Percentiles rank a stretch among this genome's conserved stretches.
Evolutionary conservation across 148 eudicot species (phyloP).

Genomic region (Persicaria maculosa): DNA sequence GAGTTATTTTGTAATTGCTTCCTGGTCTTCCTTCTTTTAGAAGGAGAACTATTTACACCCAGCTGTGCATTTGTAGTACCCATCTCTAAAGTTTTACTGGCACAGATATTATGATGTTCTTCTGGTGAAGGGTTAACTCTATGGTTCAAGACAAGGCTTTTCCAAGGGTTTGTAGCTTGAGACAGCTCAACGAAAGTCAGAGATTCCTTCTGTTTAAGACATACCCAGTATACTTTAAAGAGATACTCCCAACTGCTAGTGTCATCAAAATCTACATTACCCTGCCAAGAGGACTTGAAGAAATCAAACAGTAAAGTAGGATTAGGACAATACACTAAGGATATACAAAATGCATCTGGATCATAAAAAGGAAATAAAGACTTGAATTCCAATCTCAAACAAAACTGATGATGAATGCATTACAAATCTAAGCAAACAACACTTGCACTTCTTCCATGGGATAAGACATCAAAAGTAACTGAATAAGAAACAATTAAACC

Average conservation of each 20-base stretch:
- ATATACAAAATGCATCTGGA: not conserved
- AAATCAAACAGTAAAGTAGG: not conserved
- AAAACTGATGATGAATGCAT: no score
- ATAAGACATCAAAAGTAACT: no score
- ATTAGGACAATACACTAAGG: not conserved
- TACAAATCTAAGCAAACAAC: no score
- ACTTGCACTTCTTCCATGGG: no score
- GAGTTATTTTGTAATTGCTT: slow-evolving; percentile 27
- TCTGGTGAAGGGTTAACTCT: slow-evolving; percentile 13
- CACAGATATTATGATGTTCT: not conserved
- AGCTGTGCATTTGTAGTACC: slow-evolving; percentile 12
- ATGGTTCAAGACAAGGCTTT: slow-evolving; percentile 21
- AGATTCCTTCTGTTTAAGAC: slow-evolving; percentile 56
- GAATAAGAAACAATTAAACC: not conserved
- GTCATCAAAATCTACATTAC: slow-evolving; percentile 93
- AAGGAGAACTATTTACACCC: slow-evolving; percentile 31
- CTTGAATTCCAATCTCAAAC: no score
- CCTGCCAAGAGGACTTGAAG: slow-evolving; percentile 32
- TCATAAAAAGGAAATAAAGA: not conserved
- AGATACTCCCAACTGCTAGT: slow-evolving; percentile 91
- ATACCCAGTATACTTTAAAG: slow-evolving; percentile 82
- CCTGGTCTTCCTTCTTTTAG: slow-evolving; percentile 39
- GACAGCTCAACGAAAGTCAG: slow-evolving; percentile 57
- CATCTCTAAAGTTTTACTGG: slow-evolving; percentile 5
- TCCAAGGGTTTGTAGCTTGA: slow-evolving; percentile 68